Evolutionary conservation across 495 filamentous ascomycete genomes (phyloP), one percentile per base, ranked within the genome.

Genomic region (Penicillium arizonense): DNA sequence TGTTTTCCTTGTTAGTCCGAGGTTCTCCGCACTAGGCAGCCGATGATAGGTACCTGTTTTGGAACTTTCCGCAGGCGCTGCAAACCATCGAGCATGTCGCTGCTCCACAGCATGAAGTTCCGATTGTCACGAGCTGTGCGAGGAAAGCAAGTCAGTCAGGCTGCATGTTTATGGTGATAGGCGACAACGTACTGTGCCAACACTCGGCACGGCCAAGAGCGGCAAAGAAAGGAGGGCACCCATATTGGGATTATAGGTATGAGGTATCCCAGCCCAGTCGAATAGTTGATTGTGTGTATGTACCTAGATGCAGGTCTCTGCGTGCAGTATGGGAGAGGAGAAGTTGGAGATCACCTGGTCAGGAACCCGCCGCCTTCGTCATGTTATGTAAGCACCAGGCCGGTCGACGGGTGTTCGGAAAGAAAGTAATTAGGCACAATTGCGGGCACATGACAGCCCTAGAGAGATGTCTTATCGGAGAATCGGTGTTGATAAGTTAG

Each of bases 31-130:
- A 14, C 36, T 51, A 48, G 35, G 38, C 47, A 47, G 24, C n/a
- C 36, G 26, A 37, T 20, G 16, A 8, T 32, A 16, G 1, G 35
- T 70, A 96, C 91, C 91, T 96, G 77, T 93, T 96, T 46, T 90
- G 86, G 70, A 95, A 97, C 67, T 96, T 96, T 24, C 94, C 95
- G 67, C 94, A 98, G 18, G 88, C 86, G 69, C 89, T 93, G 71
- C 90, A 97, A 21, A 97, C 87, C 49, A 91, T 90, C 56, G 89
- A 94, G 71, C 92, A 97, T 41, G 94, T 96, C 36, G 93, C 91
- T 18, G 93, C 93, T 61, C 93, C 93, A 65, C 93, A 98, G 70
- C 93, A 97, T 57, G 90, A 96, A 39, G 84, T 87, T 43, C 73
- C 86, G 57, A 89, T 84, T 12, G 87, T 87, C 43, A 88, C 68